Conservation (phyloP, 306 rosid genomes). For the Quercus rubra region DNA sequence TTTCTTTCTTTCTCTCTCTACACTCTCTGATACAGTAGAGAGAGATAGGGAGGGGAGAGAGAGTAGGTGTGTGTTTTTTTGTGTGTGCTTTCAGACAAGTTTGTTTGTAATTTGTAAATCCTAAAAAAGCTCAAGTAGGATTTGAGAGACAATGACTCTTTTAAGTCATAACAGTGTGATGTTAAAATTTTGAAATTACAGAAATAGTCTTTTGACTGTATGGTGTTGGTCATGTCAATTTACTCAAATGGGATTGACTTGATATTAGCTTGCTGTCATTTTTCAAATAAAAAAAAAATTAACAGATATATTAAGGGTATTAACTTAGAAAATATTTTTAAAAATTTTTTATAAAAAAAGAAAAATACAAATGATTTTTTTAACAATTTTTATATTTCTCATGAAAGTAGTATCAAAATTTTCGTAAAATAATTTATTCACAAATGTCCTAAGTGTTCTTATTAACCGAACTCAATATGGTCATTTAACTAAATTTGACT, state of each 20-base stretch:
- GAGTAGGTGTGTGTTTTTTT: neutral
- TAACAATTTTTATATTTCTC: no score
- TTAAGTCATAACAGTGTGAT: no score
- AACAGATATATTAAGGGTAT: fast-evolving
- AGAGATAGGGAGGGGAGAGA: conserved; percentile 18
- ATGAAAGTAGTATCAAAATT: no score
- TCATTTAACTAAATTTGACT: no score
- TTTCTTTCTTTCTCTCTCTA: conserved; percentile 62
- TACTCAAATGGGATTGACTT: conserved; percentile 25
- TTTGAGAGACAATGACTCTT: conserved; percentile 17
- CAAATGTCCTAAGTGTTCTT: no score
- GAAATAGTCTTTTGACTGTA: conserved; percentile 19
- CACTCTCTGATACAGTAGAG: conserved; percentile 46
- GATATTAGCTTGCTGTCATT: neutral
- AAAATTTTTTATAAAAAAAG: fast-evolving
- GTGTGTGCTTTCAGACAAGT: conserved; percentile 29
- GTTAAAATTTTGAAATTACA: conserved; percentile 5
- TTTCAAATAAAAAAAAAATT: no score
- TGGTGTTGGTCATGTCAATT: neutral
- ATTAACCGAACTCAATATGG: no score
- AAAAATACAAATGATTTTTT: no score
- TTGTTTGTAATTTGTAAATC: conserved; percentile 12
- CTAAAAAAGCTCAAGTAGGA: conserved; percentile 7
- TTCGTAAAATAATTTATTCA: no score
- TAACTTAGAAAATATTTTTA: no score